Conservation (phyloP, 164 flowering plant genomes). For the Berberis vulgaris region DNA sequence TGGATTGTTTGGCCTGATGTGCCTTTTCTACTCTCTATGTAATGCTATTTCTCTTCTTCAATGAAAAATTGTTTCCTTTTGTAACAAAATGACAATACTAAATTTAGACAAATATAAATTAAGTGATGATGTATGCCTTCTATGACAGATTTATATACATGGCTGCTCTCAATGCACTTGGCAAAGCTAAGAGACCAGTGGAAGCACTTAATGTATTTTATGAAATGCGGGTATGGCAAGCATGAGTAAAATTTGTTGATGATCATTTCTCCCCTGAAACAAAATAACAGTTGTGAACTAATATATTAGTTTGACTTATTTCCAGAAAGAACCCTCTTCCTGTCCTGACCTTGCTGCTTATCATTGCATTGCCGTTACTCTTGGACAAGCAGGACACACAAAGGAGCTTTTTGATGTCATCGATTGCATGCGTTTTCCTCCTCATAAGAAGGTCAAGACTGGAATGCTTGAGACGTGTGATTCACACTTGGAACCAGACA, state of each 20-base stretch:
- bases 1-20: too few relatives aligned
- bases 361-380: slow-evolving; percentile 78
- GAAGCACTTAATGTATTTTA: slow-evolving; percentile 79
- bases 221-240: slow-evolving; percentile 60
- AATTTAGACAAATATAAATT: too few relatives aligned
- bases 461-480: slow-evolving; percentile 61
- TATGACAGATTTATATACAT: slow-evolving; percentile 62
- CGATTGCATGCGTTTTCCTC: slow-evolving; percentile 77
- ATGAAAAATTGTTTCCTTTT: too few relatives aligned
- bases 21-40: too few relatives aligned
- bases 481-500: slow-evolving; percentile 80
- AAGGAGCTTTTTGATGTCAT: slow-evolving; percentile 93
- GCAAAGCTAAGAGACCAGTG: slow-evolving; percentile 80
- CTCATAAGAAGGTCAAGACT: slow-evolving; percentile 51
- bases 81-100: too few relatives aligned
- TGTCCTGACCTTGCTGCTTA: slow-evolving; percentile 91
- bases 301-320: not conserved
- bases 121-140: not conserved
- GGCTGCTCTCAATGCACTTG: slow-evolving; percentile 77
- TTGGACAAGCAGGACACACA: slow-evolving; percentile 93
- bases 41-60: too few relatives aligned
- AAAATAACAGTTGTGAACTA: not conserved
- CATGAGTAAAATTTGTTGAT: not conserved
- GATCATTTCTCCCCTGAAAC: not conserved
- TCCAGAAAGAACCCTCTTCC: slow-evolving; percentile 62